Evolutionary conservation across 306 rosid genomes (phyloP).

Genomic region (Fragaria vesca): DNA sequence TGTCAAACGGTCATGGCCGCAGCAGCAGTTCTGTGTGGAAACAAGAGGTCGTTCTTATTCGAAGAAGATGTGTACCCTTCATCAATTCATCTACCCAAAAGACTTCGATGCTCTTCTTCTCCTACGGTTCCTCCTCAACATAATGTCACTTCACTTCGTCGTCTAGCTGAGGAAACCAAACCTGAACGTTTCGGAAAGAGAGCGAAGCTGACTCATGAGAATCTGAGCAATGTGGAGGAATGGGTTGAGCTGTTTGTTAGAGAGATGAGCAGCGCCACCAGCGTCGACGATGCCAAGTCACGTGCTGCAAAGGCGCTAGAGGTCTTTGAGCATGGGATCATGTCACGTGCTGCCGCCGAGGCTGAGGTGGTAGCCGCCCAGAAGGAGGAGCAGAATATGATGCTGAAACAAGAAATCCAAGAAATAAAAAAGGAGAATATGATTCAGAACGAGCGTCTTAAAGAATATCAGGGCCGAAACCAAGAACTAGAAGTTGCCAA

Average conservation of each 20-base stretch:
- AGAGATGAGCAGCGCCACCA: background rate
- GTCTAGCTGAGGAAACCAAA: background rate
- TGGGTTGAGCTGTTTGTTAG: background rate
- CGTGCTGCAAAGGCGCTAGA: background rate
- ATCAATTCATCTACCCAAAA: background rate
- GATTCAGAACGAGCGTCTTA: constrained; percentile 1
- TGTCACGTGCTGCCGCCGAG: background rate
- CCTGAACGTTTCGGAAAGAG: background rate
- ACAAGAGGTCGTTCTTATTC: background rate
- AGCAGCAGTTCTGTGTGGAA: background rate
- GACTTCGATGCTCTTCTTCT: background rate
- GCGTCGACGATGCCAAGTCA: too few relatives aligned
- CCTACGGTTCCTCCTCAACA: background rate
- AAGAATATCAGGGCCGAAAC: background rate
- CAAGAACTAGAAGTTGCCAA: background rate
- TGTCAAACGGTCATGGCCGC: background rate
- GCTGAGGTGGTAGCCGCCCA: background rate
- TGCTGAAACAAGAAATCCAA: background rate
- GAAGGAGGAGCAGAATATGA: constrained; percentile 1
- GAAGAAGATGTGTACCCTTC: background rate
- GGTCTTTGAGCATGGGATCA: background rate
- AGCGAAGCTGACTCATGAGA: background rate
- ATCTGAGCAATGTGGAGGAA: background rate
- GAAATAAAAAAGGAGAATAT: background rate
- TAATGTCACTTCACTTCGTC: background rate